phyloP scores from a whole-genome alignment of 1,284 basidiomycete genomes.

The Apiotrichum akiyoshidainum region DNA sequence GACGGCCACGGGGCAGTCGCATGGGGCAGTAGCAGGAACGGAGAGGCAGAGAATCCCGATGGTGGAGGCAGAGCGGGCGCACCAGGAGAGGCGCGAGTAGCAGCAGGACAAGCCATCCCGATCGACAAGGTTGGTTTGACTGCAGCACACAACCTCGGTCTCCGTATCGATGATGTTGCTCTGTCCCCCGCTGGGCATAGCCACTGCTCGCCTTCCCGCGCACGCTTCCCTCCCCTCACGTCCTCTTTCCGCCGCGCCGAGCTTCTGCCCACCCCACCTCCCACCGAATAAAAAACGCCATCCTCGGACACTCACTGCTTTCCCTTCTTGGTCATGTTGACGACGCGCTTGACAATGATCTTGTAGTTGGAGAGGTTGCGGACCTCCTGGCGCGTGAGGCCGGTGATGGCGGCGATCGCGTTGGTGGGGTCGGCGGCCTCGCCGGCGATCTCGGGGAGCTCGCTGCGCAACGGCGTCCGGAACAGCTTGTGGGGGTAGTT shows the following conservation, averaged over 20 bases:
- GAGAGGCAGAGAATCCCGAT: too few relatives aligned
- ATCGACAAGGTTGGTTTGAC: too few relatives aligned
- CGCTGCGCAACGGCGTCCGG: constrained; percentile 3
- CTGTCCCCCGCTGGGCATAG: too few relatives aligned
- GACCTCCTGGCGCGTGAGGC: constrained; percentile 31
- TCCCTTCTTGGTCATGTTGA: constrained; percentile 51
- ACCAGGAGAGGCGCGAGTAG: too few relatives aligned
- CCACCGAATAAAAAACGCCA: neutral
- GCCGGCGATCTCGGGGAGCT: constrained; percentile 19
- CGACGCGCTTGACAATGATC: constrained; percentile 39
- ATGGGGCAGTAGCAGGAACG: too few relatives aligned
- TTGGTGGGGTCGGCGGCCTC: neutral
- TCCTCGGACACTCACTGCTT: constrained; percentile 41
- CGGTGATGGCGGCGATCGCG: constrained; percentile 28
- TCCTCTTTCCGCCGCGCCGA: neutral
- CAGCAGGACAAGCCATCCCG: too few relatives aligned
- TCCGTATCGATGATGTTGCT: too few relatives aligned
- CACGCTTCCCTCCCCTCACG: too few relatives aligned
- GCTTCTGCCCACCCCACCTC: neutral
- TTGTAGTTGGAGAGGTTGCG: constrained; percentile 35
- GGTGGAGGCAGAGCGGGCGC: too few relatives aligned
- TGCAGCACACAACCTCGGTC: too few relatives aligned
- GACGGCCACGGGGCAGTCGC: too few relatives aligned
- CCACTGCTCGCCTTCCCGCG: too few relatives aligned
- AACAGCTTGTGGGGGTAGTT: constrained; percentile 37